Evolutionary conservation across 1,284 basidiomycete genomes (phyloP).

Genomic region (Trichosporon coremiiforme): DNA sequence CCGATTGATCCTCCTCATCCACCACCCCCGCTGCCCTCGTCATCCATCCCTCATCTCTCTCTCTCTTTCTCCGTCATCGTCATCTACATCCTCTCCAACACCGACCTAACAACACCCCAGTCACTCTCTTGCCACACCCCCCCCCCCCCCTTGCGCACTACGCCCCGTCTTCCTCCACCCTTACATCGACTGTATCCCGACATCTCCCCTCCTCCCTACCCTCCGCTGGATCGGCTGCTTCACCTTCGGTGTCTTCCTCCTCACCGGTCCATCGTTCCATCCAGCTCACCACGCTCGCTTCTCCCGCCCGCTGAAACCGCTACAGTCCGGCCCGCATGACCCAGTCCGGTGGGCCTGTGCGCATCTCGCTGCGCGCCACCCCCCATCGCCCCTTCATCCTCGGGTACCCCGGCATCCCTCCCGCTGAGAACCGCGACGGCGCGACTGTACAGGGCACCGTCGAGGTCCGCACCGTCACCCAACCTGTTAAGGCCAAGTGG

Average conservation of each 20-base stretch:
- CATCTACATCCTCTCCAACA: too few relatives aligned
- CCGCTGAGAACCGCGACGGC: constrained; percentile 36
- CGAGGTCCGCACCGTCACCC: constrained; percentile 70
- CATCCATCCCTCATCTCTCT: too few relatives aligned
- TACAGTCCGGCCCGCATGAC: not conserved
- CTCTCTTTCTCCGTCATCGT: too few relatives aligned
- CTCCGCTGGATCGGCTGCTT: not conserved
- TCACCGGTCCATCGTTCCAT: not conserved
- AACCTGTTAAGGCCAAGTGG: constrained; percentile 85
- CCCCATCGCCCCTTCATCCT: constrained; percentile 55
- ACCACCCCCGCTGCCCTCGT: too few relatives aligned
- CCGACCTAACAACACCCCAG: too few relatives aligned
- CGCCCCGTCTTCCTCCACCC: too few relatives aligned
- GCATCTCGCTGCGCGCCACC: constrained; percentile 51
- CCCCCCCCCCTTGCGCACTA: too few relatives aligned
- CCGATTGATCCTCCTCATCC: too few relatives aligned
- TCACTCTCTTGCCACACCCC: too few relatives aligned
- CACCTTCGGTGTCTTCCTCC: not conserved
- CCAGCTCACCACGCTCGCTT: not conserved
- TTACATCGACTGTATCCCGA: not conserved
- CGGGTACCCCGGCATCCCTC: constrained; percentile 52
- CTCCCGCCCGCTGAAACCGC: not conserved
- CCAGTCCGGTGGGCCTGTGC: constrained; percentile 35
- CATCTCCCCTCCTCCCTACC: too few relatives aligned
- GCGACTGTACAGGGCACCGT: constrained; percentile 61